Evolutionary conservation across 1,139 yeast genomes (phyloP), one percentile per base, ranked within the genome.

Genomic region (Meyerozyma sp.): DNA sequence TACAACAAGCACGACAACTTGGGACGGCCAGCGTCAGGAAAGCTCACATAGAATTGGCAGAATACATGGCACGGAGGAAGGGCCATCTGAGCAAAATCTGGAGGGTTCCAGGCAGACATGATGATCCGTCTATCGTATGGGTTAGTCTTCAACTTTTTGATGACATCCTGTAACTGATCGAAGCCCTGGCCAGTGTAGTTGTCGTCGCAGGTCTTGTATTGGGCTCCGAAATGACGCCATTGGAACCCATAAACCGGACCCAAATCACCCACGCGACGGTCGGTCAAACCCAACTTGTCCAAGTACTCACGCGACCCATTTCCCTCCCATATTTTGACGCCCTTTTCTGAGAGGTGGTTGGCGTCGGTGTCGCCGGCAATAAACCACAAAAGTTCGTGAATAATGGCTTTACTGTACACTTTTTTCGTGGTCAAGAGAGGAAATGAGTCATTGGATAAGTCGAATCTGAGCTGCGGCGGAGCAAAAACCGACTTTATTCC

Each of bases 181-280:
- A 80, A 84, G 4, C 99, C 99, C 59, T 88, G 75, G 5, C 91
- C 93, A 0, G 84, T 61, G 57, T 93, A 93, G 62, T 93, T 95
- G 6, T 91, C 74, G 49, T 91, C 91, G 58, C 96, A 89, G 46
- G 88, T 90, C 36, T 59, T 71, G 62, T 93, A 93, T 52, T 84
- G 80, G 4, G 98, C 98, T 27, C 98, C 98, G 61, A 94, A 93
- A 63, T 94, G 98, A 57, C 99, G 81, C 99, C 99, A 93, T 65
- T 93, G 99, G 67, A 94, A 93, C 0, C 99, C 99, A 61, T 93
- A 93, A 3, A 93, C 97, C 1, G 99, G 98, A 0, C 99, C 99
- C 54, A 93, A 68, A 65, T 93, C 99, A 44, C 98, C 98, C 56
- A 82, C 97, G 49, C 93, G 75, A 57, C 96, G 81, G 46, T 87